phyloP scores from a whole-genome alignment of 192 early-diverging fungal species.

The Oehlia diaphana region DNA sequence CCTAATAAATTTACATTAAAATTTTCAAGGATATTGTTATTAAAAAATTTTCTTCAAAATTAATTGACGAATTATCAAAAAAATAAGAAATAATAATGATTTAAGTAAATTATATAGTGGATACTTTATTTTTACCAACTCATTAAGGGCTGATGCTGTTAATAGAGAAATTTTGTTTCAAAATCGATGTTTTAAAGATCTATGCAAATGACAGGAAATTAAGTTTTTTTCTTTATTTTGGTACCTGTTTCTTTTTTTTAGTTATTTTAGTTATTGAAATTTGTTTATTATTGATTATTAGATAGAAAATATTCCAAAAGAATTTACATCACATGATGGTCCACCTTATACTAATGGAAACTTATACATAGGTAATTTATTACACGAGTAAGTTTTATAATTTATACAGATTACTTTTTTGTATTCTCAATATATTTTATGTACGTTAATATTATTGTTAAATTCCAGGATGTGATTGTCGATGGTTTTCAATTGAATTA shows the following conservation, averaged over 20 bases:
- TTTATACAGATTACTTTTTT: neutral
- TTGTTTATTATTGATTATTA: slow-evolving; percentile 11
- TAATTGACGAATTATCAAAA: neutral
- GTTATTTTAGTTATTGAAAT: neutral
- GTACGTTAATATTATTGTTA: slow-evolving; percentile 36
- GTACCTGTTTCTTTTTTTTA: neutral
- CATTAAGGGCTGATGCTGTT: slow-evolving; percentile 62
- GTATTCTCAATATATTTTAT: neutral
- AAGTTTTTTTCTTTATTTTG: neutral
- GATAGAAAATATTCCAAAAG: slow-evolving; percentile 62
- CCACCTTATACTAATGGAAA: slow-evolving; percentile 80
- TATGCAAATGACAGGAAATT: slow-evolving; percentile 50
- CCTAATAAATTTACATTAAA: no score
- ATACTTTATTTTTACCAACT: slow-evolving; percentile 70
- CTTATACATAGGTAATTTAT: slow-evolving; percentile 55
- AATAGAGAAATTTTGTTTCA: slow-evolving; percentile 56
- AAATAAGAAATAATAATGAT: neutral
- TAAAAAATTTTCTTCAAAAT: neutral
- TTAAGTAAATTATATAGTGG: neutral
- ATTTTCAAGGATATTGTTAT: no score
- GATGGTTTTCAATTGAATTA: slow-evolving; percentile 76
- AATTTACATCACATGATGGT: slow-evolving; percentile 76
- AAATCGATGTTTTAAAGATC: no score
- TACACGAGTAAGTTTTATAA: slow-evolving; percentile 38
- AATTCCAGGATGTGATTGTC: slow-evolving; percentile 78